phyloP scores from a whole-genome alignment of 345 rosid species.

The Boechera divaricarpa region DNA sequence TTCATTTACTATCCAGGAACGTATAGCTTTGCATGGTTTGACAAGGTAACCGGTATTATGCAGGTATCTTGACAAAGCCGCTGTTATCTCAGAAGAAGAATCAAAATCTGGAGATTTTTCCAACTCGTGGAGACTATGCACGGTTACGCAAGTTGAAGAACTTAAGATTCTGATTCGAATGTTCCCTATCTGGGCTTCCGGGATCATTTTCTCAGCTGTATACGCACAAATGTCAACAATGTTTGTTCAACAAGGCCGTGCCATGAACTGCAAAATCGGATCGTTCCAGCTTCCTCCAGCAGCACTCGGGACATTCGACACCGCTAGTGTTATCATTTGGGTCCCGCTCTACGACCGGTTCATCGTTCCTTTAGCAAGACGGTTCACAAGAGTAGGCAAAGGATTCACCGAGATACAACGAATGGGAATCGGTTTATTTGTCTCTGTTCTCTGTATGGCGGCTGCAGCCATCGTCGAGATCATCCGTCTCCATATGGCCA shows the following conservation, averaged over 20 bases:
- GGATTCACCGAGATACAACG: constrained; percentile 92
- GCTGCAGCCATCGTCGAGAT: constrained; percentile 90
- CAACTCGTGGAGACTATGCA: constrained; percentile 84
- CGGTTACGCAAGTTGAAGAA: constrained; percentile 94
- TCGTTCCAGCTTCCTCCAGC: constrained; percentile 93
- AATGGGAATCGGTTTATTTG: constrained; percentile 89
- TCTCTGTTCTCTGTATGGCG: constrained; percentile 73
- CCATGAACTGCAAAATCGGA: constrained; percentile 83
- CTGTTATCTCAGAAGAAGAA: constrained; percentile 73
- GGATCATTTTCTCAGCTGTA: constrained; percentile 81
- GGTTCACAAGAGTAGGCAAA: constrained; percentile 79
- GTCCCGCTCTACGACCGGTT: constrained; percentile 82
- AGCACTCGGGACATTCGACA: constrained; percentile 78
- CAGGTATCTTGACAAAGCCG: constrained; percentile 97
- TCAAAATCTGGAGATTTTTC: constrained; percentile 58
- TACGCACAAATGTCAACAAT: constrained; percentile 89
- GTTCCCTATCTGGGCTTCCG: constrained; percentile 97
- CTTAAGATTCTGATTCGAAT: constrained; percentile 86
- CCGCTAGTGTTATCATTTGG: constrained; percentile 80
- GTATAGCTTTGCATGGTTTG: neutral
- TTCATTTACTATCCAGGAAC: neutral
- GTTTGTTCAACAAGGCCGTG: constrained; percentile 94
- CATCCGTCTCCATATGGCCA: constrained; percentile 64
- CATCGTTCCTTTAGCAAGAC: constrained; percentile 78
- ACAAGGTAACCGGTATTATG: neutral